These are phyloP conservation scores for Geotrichum reessii DNA, from an alignment of 1,139 yeast genomes.

Conservation along the genomic window DNA sequence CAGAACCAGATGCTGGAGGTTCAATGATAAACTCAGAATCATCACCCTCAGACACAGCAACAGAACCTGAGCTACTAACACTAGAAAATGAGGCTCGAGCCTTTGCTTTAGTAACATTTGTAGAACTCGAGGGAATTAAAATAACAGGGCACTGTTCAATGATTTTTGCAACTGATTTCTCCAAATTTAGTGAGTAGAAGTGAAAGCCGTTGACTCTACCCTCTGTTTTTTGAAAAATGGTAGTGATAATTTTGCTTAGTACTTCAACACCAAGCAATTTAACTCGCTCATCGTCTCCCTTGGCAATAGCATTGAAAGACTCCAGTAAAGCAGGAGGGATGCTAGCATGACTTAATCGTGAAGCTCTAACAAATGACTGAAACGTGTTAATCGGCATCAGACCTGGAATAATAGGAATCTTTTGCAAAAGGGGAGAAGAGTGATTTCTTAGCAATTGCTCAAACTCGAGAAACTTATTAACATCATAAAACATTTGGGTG, in stretches of 20 bases:
- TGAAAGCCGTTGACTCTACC: slow-evolving; percentile 69
- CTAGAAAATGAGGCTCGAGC: slow-evolving; percentile 12
- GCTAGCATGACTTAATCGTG: slow-evolving; percentile 83
- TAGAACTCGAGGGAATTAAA: slow-evolving; percentile 6
- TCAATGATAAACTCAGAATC: slow-evolving; percentile 1
- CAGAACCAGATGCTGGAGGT: slow-evolving; percentile 19
- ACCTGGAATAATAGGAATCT: slow-evolving; percentile 75
- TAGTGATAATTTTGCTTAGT: slow-evolving; percentile 54
- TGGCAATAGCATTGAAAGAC: slow-evolving; percentile 51
- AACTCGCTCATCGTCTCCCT: slow-evolving; percentile 76
- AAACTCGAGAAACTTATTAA: slow-evolving; percentile 49
- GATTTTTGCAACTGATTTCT: slow-evolving; percentile 83
- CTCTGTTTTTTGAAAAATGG: slow-evolving; percentile 48
- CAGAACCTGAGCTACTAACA: slow-evolving; percentile 24
- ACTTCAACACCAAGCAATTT: slow-evolving; percentile 78
- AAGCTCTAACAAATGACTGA: slow-evolving; percentile 77
- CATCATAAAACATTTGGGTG: slow-evolving; percentile 90
- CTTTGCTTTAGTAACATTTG: slow-evolving; percentile 24
- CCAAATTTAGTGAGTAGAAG: slow-evolving; percentile 83
- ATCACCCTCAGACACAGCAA: slow-evolving; percentile 31
- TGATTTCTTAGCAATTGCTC: slow-evolving; percentile 44
- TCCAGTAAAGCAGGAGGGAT: slow-evolving; percentile 58
- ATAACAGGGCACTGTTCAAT: slow-evolving; percentile 52
- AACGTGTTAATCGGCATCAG: slow-evolving; percentile 94
- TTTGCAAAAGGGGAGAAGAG: slow-evolving; percentile 41